Base-by-base conservation (phyloP, 148 eudicot genomes). In the Gaultheria prostrata region DNA sequence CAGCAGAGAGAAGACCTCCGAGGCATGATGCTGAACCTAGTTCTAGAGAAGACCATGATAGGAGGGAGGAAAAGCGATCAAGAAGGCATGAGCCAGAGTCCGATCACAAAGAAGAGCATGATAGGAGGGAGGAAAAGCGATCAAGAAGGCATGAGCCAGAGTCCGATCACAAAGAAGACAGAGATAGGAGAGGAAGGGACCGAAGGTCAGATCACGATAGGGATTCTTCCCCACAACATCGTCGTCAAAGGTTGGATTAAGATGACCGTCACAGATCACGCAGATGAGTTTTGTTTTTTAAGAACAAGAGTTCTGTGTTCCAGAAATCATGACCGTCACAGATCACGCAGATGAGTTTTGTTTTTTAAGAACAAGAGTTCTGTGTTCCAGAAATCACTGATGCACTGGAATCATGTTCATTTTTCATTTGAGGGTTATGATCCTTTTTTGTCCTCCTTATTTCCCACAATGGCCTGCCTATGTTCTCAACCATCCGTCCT, bases 61-160 rank as follows among this genome's bases (percentile, higher is more conserved):
- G 82, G 85, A 90, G 90, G 87, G 92, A 83, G 79, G 95, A 89
- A 33, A 93, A 88, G 87, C 80, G 89, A 84, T 85, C 92, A 17
- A 90, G 86, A 84, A 85, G 87, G 72, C 78, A 79, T 48, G 92
- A 86, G 59, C 78, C 87, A 48, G 92, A 86, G 15, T 86, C 86
- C 4, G 80, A 81, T 85, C 45, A 61, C 35, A 89, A 85, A 69
- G 92, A 87, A 79, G 87, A 89, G 80, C 75, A 59, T 81, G 94
- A 90, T 80, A 76, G 82, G 85, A 90, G 90, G 87, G 92, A 83
- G 79, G 95, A 89, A 33, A 93, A 88, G 87, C 80, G 89, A 84
- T 85, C 92, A 17, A 90, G 86, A 84, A 85, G 87, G 72, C 78
- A 79, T 48, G 92, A 86, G 59, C 78, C 87, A 48, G 92, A 86